Evolutionary conservation across 768 basidiomycete genomes (phyloP), one percentile per base, ranked within the genome.

Genomic region (Lentinula detonsa): DNA sequence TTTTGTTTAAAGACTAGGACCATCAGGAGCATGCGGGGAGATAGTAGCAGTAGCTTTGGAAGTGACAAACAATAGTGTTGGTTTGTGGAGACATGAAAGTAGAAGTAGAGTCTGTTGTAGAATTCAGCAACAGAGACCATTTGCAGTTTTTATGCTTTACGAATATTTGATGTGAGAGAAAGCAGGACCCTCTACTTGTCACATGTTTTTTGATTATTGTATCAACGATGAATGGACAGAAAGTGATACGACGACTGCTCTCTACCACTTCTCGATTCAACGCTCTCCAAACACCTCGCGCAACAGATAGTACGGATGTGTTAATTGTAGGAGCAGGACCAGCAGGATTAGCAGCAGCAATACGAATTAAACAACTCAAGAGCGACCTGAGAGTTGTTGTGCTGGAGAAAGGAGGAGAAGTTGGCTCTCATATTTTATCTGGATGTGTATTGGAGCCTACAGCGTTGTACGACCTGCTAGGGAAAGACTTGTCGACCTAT

Each of bases 241-340:
- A 13, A 6, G 13, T 13, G 13, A 43, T 43, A 8, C 11, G 16
- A 5, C 42, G 42, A 43, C 16, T 43, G 16, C 16, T 5, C 11
- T 5, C 11, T 21, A 28, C 23, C 48, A 6, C 3, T n/a, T 8
- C 11, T 23, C 18, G 13, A 11, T 80, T 78, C 70, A 81, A 90
- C 67, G 82, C 87, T 0, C 72, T 73, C 15, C 73, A 71, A n/a
- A 78, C 94, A 16, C 91, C 97, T 64, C 84, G 95, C 11, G 85
- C 85, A n/a, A 82, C 87, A 46, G 97, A 98, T 68, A 85, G 93
- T 48, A 95, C 95, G 39, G 96, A 99, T 67, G 95, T 98, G 39
- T 96, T 94, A 72, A 98, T 99, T 69, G 95, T 97, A 60, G 96
- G 96, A 9, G 95, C 83, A 2, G 97, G 95, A 2, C 97, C 97